These are phyloP conservation scores for Moniliella sp. DNA, from an alignment of 1,284 basidiomycete genomes.

Conservation along the genomic window DNA sequence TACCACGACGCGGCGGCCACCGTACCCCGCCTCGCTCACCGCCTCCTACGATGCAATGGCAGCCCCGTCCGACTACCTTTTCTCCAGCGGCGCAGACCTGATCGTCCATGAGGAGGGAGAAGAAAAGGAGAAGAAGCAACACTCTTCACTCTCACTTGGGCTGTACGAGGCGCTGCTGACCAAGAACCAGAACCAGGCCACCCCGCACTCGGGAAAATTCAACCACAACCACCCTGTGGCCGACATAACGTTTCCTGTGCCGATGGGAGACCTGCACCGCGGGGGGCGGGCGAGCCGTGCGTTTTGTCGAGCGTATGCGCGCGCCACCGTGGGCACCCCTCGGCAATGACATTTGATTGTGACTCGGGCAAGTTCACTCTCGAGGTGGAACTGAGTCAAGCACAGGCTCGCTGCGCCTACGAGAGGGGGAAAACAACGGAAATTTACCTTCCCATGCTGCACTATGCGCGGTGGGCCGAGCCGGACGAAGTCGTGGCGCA, in stretches of 20 bases:
- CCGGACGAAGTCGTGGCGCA: constrained; percentile 36
- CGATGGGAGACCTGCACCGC: too few species aligned
- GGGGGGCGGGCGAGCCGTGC: constrained; percentile 16
- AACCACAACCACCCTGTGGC: neutral
- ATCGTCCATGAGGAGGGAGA: neutral
- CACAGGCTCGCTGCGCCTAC: too few species aligned
- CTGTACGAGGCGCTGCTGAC: too few species aligned
- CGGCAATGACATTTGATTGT: constrained; percentile 18
- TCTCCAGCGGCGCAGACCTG: too few species aligned
- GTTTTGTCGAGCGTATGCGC: constrained; percentile 18
- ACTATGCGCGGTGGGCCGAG: constrained; percentile 60
- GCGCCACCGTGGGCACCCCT: constrained; percentile 15
- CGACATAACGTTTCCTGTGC: neutral
- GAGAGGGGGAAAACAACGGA: too few species aligned
- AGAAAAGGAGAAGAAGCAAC: neutral
- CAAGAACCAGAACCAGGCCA: neutral
- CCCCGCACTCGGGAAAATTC: neutral
- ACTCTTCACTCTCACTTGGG: too few species aligned
- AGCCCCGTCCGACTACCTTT: neutral
- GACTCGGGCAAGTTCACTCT: constrained; percentile 13
- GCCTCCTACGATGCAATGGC: neutral
- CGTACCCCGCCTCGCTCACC: constrained; percentile 1
- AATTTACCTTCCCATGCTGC: constrained; percentile 68
- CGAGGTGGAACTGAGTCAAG: constrained; percentile 6
- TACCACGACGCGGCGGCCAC: too few species aligned